Conservation (phyloP, 805 yeast genomes). For the Starmerella stellata region DNA sequence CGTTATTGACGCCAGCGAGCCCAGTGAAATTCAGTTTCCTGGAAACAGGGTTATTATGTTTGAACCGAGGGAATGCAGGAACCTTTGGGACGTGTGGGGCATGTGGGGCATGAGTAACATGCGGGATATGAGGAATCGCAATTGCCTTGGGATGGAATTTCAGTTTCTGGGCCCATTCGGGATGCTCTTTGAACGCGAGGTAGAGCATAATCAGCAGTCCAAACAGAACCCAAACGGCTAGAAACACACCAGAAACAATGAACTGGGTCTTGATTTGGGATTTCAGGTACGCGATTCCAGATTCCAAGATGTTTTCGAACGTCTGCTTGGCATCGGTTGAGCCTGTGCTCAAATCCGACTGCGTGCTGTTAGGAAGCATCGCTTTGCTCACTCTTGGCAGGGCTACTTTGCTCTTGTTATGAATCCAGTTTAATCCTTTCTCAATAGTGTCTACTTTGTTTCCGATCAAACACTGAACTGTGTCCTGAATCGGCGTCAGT, state of each 20-base stretch:
- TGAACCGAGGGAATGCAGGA: too few species aligned
- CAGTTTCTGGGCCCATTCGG: too few species aligned
- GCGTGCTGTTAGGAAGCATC: neutral
- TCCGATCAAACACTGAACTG: constrained; percentile 66
- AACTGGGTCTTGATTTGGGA: constrained; percentile 9
- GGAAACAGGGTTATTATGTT: too few species aligned
- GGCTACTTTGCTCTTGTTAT: constrained; percentile 38
- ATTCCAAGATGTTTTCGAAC: neutral
- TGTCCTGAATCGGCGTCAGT: constrained; percentile 40
- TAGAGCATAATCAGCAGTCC: too few species aligned
- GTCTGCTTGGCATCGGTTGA: neutral
- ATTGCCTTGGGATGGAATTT: too few species aligned
- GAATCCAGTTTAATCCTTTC: constrained; percentile 62
- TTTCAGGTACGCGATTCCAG: neutral
- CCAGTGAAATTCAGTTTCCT: too few species aligned
- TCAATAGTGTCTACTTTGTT: constrained; percentile 49
- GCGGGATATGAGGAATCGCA: too few species aligned
- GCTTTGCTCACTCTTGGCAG: constrained; percentile 28
- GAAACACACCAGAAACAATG: constrained; percentile 9
- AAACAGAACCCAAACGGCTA: constrained; percentile 12
- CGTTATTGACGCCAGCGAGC: too few species aligned
- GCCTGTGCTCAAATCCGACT: neutral
- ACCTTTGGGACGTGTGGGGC: too few species aligned
- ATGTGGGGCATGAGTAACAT: too few species aligned
- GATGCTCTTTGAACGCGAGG: too few species aligned